Evolutionary conservation across 1,284 basidiomycete genomes (phyloP), one percentile per base, ranked within the genome.

Genomic region (Veloporphyrellus conicus): DNA sequence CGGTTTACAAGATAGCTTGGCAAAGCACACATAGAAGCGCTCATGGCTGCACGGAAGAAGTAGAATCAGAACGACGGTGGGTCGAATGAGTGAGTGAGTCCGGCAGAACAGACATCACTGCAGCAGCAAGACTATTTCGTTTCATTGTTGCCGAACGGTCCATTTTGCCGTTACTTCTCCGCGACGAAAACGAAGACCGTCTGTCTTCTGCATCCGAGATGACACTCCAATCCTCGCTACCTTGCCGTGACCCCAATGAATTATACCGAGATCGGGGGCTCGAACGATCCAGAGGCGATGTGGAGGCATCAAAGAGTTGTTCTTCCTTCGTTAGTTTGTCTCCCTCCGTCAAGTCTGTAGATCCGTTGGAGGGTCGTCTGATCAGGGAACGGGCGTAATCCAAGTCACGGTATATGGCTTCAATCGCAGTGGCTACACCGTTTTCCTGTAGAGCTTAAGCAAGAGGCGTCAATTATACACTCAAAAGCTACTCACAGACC

Each of bases 331-430:
- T 69, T 4, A 74, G 75, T 6, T 69, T 70, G 40, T 75, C 68
- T 63, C 68, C 35, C 70, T 74, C 33, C 54, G 57, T 27, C 23
- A 71, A 67, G 6, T 74, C 72, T 35, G 64, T 62, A 9, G 67
- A 60, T 11, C 41, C 65, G 48, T 59, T 64, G 8, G 62, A 61
- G 20, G 62, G 54, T 28, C 76, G 77, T 62, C 90, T 92, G 58
- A 94, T 82, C 47, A 93, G 68, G 3, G 84, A 84, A 34, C 85
- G 80, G 31, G 91, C 88, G 64, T 93, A 93, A 56, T 93, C 91
- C 48, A 96, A 69, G 63, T 96, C 93, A 34, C 93, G 83, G 63
- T 96, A 96, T 57, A 96, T 91, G 23, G 86, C 82, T 68, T 95
- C 91, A 46, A 95, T 85, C 12, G 93, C 93, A 20, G 78, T 90